Conservation (phyloP, 2,329 filamentous ascomycete species). For the Periconia sp. region DNA sequence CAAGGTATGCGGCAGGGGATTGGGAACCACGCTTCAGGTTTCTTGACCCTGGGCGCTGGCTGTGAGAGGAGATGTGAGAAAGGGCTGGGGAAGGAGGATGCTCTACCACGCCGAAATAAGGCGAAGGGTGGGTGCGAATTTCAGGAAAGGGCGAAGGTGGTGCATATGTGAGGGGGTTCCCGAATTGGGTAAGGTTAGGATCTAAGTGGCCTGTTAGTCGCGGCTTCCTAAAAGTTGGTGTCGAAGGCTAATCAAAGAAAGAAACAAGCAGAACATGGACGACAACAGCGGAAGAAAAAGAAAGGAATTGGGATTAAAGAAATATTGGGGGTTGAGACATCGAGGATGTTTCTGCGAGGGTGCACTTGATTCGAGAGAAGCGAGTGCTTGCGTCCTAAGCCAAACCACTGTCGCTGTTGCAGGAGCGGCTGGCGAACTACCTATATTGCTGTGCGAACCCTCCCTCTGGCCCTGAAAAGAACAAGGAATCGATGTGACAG, state of each 20-base stretch:
- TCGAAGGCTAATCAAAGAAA: conserved; percentile 12
- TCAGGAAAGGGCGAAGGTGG: conserved; percentile 47
- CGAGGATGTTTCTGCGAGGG: conserved; percentile 13
- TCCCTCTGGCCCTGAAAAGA: conserved; percentile 2
- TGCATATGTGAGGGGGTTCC: conserved; percentile 40
- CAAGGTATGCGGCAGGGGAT: conserved; percentile 64
- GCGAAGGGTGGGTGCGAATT: conserved; percentile 43
- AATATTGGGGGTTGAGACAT: conserved; percentile 11
- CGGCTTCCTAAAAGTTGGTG: conserved; percentile 16
- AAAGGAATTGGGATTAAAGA: conserved; percentile 16
- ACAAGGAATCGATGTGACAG: conserved; percentile 17
- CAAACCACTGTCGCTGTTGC: conserved; percentile 44
- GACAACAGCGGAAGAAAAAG: conserved; percentile 18
- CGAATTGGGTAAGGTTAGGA: conserved; percentile 59
- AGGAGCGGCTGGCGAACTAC: conserved; percentile 37
- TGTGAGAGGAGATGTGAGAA: conserved; percentile 54
- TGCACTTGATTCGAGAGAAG: conserved; percentile 31
- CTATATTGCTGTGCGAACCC: conserved; percentile 16
- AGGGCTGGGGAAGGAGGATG: conserved; percentile 65
- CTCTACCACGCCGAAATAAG: conserved; percentile 45
- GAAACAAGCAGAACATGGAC: conserved; percentile 20
- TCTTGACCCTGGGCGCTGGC: conserved; percentile 44
- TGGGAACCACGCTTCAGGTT: conserved; percentile 57
- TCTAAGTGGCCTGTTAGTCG: conserved; percentile 45
- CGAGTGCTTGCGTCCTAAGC: conserved; percentile 23